Evolutionary conservation across 202 grass and related monocot species (phyloP).

Genomic region (Panicum hallii): DNA sequence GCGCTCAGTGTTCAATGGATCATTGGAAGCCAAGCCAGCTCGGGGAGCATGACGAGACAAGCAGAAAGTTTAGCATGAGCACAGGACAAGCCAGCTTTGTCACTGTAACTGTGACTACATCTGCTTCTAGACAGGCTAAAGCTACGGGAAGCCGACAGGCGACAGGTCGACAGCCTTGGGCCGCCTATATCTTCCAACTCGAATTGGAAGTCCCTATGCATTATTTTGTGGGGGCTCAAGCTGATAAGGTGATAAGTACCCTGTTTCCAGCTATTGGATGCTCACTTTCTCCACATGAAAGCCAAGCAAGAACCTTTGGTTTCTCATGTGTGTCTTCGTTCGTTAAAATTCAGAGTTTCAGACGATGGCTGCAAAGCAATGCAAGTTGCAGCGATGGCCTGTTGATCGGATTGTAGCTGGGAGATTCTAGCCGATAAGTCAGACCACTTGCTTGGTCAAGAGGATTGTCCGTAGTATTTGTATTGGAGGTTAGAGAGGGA

Average conservation of each 20-base stretch:
- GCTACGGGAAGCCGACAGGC: neutral
- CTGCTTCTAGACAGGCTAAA: constrained; percentile 6
- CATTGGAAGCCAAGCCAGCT: neutral
- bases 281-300: neutral
- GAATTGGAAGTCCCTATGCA: neutral
- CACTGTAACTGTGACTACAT: neutral
- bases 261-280: neutral
- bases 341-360: neutral
- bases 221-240: neutral
- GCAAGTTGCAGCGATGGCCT: constrained; percentile 6
- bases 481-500: neutral
- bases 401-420: neutral
- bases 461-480: constrained; percentile 41
- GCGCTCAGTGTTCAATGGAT: constrained; percentile 2
- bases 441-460: constrained; percentile 18
- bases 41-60: constrained; percentile 32
- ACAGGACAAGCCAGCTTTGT: constrained; percentile 33
- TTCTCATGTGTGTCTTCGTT: neutral
- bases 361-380: neutral
- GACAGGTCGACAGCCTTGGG: neutral
- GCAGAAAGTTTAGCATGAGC: constrained; percentile 14
- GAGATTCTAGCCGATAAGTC: constrained; percentile 32
- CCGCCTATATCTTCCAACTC: neutral
- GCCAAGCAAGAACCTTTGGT: neutral
- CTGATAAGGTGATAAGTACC: neutral